Percentiles rank a stretch among this genome's conserved stretches.
These are phyloP conservation scores for Xylaria sp. DNA, from an alignment of 2,329 filamentous ascomycete genomes.

Conservation along the genomic window DNA sequence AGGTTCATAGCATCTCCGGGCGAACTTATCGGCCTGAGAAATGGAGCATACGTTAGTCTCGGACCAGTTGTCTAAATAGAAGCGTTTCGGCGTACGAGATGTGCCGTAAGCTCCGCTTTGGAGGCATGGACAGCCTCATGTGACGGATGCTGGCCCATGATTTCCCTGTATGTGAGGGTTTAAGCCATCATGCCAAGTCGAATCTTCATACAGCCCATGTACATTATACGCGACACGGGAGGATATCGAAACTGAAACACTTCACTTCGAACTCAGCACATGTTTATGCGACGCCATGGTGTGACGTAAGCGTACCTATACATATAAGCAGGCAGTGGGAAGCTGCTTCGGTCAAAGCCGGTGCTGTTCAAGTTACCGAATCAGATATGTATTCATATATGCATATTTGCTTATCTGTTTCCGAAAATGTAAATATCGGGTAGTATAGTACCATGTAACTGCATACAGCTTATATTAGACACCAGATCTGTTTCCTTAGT, in stretches of 20 bases:
- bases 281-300: conserved; percentile 6
- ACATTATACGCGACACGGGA: neutral
- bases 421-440: no score
- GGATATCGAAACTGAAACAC: neutral
- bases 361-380: no score
- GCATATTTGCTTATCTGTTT: no score
- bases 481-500: no score
- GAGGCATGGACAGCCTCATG: conserved; percentile 58
- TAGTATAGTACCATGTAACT: no score
- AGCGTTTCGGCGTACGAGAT: conserved; percentile 57
- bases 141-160: conserved; percentile 65
- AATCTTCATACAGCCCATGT: neutral
- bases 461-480: no score
- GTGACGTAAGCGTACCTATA: conserved; percentile 25
- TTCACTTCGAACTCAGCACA: neutral
- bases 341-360: no score
- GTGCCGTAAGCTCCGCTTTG: conserved; percentile 62
- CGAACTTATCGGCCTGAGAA: conserved; percentile 69
- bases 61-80: neutral
- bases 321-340: no score
- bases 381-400: no score
- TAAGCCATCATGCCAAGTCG: conserved; percentile 46
- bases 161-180: conserved; percentile 37
- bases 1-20: conserved; percentile 75
- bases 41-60: conserved; percentile 15